Evolutionary conservation across 2,329 filamentous ascomycete species (phyloP), one percentile per base, ranked within the genome.

Genomic region (Xylaria sp.): DNA sequence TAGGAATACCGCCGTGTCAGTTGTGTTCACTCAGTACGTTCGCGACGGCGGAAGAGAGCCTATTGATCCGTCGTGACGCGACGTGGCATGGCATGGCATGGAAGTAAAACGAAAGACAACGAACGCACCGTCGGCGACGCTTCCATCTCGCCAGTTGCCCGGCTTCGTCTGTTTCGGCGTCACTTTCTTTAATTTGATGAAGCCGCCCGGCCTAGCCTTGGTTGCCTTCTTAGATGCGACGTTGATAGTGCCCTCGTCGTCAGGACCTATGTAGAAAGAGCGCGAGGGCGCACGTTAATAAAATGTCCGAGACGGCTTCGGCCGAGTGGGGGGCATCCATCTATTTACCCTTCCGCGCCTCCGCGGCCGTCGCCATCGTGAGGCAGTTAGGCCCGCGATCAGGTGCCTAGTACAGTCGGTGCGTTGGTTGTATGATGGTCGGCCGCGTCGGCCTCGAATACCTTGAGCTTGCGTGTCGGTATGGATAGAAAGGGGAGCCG

Each of bases 121-220:
- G 34, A 66, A 75, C 82, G 45, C 82, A 90, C 90, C 88, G 73
- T 89, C 88, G 30, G 88, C 81, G 55, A 90, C 83, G 72, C 84
- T 88, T n/a, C 86, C 86, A 73, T 92, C 90, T 73, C 86, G 88
- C 90, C 91, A 93, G 75, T 91, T 92, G 27, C 91, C 91, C 4
- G 89, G 86, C 73, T 90, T 89, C 64, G 81, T 87, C 64, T 89
- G 84, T 78, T 90, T 92, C 0, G 89, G 88, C 0, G 84, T 80
- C 1, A 84, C 79, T 73, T 88, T 91, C 79, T 89, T 92, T 24
- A 93, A 77, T 74, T 90, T 91, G 62, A 91, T 84, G 5, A 80
- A 79, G 45, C 84, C 86, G 53, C 82, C 84, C 2, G 79, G 69
- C 67, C 79, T 81, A 60, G 79, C 75, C 72, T 85, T 85, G 59